Evolutionary conservation across 495 filamentous ascomycete species (phyloP), one percentile per base, ranked within the genome.

Genomic region (Lepidopterella palustris): DNA sequence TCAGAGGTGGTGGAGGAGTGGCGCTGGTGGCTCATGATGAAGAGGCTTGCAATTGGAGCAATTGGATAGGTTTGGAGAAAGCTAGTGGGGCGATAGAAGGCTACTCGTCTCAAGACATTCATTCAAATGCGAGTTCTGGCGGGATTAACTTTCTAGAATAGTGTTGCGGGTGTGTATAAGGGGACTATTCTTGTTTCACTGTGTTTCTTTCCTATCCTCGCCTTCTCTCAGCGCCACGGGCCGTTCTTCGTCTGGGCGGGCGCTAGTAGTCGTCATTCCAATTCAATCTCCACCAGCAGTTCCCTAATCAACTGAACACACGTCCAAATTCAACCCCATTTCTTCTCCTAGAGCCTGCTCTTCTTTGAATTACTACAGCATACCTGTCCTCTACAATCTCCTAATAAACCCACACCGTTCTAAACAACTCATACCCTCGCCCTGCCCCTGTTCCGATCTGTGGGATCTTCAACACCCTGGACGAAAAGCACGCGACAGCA

Each of bases 401-500:
- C 25, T 15, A 4, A 26, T 18, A 1, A 8, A 20, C 1, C 13
- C 21, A 3, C 35, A 42, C 13, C 35, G 13, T 18, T 13, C 13
- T 11, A 42, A 42, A 11, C 2, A 42, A 2, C 35, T 2, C 18
- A 3, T 11, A 15, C 35, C 9, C 9, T 42, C 10, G 2, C 3
- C 24, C n/a, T 21, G 32, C 53, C 53, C 53, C 53, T 45, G 31
- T 23, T 28, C 53, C 15, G 32, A 57, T 45, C 39, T 25, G 50
- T 47, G 45, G 23, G 55, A 57, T 58, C 54, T 40, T 31, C 50
- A 23, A 42, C 29, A 40, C 51, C 51, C 60, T 53, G 45, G 53
- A 53, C 53, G 32, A 52, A 42, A 50, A 54, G 64, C 60, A 67
- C 60, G 64, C 64, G 60, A 67, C 64, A 63, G 50, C 45, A 15